phyloP scores from a whole-genome alignment of 2,329 filamentous ascomycete genomes.

The Xylariaceae sp. region DNA sequence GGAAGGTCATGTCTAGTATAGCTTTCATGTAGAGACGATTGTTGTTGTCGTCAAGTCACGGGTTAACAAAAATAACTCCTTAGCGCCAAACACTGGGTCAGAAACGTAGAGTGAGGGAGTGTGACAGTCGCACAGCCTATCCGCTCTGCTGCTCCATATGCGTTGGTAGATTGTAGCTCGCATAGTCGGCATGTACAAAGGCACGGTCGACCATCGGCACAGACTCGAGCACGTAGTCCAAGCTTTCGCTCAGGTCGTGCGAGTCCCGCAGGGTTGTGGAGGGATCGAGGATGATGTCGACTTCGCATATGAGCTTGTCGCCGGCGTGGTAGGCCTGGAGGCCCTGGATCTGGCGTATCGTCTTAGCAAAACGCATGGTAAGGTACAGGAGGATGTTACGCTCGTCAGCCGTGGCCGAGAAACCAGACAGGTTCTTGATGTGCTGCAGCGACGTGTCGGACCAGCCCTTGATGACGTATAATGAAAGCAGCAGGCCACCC shows the following conservation, averaged over 20 bases:
- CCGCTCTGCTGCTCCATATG: constrained; percentile 44
- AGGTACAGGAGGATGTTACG: constrained; percentile 82
- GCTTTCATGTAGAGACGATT: too few species aligned
- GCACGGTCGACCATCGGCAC: constrained; percentile 72
- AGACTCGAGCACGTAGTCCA: constrained; percentile 81
- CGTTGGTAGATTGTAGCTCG: constrained; percentile 56
- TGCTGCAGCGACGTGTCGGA: constrained; percentile 66
- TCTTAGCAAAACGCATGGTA: constrained; percentile 87
- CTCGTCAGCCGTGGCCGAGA: constrained; percentile 72
- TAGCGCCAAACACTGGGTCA: too few species aligned
- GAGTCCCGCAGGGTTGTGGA: constrained; percentile 70
- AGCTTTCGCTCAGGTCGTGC: constrained; percentile 61
- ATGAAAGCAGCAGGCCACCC: constrained; percentile 71
- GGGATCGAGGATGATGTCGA: constrained; percentile 78
- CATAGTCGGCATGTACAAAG: constrained; percentile 63
- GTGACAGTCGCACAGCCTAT: too few species aligned
- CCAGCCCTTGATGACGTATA: constrained; percentile 78
- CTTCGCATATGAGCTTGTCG: constrained; percentile 77
- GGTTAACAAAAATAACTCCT: too few species aligned
- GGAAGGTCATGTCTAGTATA: too few species aligned
- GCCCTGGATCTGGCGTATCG: constrained; percentile 80
- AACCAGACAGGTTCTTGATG: constrained; percentile 74
- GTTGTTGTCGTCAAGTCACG: too few species aligned
- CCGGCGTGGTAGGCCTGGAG: constrained; percentile 80
- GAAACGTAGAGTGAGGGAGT: too few species aligned